phyloP scores from a whole-genome alignment of 1,284 basidiomycete species.

The Boletus austroedulis region DNA sequence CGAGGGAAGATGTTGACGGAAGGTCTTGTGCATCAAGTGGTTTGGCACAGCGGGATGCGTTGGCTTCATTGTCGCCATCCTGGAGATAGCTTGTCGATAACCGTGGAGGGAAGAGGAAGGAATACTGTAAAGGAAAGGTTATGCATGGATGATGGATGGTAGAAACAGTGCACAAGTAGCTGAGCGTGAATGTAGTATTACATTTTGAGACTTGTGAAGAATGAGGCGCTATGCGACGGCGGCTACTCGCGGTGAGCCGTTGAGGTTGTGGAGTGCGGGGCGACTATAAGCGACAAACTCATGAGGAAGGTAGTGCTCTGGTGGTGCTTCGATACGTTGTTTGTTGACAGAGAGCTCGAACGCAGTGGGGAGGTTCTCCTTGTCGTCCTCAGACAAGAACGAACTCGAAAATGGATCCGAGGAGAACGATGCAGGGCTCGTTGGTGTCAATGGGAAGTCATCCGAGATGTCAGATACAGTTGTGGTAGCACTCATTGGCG shows the following conservation, averaged over 20 bases:
- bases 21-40: conserved; percentile 20
- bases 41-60: conserved; percentile 25
- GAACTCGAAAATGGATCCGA: conserved; percentile 55
- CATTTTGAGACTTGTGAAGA: conserved; percentile 60
- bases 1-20: conserved; percentile 26
- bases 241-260: conserved; percentile 43
- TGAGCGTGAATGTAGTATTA: conserved; percentile 64
- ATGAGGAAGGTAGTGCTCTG: conserved; percentile 74
- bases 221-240: conserved; percentile 51
- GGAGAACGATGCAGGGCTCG: conserved; percentile 56
- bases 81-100: conserved; percentile 46
- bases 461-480: conserved; percentile 72
- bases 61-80: conserved; percentile 21
- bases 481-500: conserved; percentile 70
- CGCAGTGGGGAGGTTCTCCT: conserved; percentile 69
- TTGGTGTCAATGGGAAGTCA: conserved; percentile 77
- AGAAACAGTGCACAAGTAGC: conserved; percentile 56
- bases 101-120: conserved; percentile 47
- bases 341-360: conserved; percentile 73
- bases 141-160: conserved; percentile 75
- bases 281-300: conserved; percentile 75
- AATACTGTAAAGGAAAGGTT: conserved; percentile 61
- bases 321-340: conserved; percentile 58
- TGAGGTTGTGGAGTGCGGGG: conserved; percentile 65
- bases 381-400: conserved; percentile 61